Evolutionary conservation across 106 monocot species (phyloP), one percentile per base, ranked within the genome.

Genomic region (Gastrodia elata): DNA sequence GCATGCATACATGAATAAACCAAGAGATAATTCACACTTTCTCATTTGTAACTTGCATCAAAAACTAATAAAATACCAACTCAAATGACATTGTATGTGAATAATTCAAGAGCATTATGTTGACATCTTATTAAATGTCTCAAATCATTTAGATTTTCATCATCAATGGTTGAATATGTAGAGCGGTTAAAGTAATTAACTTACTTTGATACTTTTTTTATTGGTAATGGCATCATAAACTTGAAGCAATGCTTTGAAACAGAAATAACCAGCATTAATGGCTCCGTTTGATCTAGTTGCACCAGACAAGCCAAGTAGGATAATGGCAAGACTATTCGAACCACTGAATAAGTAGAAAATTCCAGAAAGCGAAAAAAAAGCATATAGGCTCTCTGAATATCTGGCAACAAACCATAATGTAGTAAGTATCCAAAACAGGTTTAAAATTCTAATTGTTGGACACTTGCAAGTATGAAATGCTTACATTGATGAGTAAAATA

Each of bases 401-500:
- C 91, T 91, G 84, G 39, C 61, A 83, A 75, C n/a, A 14, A 67
- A 80, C 30, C 72, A 49, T 26, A 20, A 75, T 35, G 37, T 26
- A 68, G 11, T 78, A 25, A 69, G 2, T 24, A 41, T 40, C 6
- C 10, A 68, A 4, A 6, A 20, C 18, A 41, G 0, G 6, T 69
- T 40, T 18, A 33, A 58, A 34, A 38, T 75, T 75, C 3, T 36
- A 27, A 43, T n/a, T 64, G 27, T 75, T 32, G 9, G 3, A n/a
- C 68, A n/a, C 30, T 36, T n/a, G 4, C 20, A 33, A 56, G 35
- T 20, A 65, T 43, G 39, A 64, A 38, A 64, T 43, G 4, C 55
- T 79, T 85, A 91, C 87, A 91, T 69, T 61, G 91, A 91, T 52
- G 91, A 91, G 77, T 91, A 91, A 64, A 91, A 91, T 52, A 91